These are phyloP conservation scores for Leccinellum albellum DNA, from an alignment of 768 basidiomycete genomes.

Conservation along the genomic window DNA sequence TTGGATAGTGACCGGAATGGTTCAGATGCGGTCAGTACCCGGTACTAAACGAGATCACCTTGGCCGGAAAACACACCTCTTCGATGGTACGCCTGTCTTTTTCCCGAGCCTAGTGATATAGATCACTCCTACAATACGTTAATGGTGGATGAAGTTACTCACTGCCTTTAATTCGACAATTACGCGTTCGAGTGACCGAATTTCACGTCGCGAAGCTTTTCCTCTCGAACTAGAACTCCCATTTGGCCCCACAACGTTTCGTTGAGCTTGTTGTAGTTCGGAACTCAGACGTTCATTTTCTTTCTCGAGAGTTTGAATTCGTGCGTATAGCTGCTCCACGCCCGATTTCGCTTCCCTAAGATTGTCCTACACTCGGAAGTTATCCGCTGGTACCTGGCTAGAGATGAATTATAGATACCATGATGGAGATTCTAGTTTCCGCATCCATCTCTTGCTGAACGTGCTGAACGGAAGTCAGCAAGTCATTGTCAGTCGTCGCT, in stretches of 20 bases:
- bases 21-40: too few species aligned
- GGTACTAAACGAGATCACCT: not conserved
- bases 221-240: not conserved
- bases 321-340: conserved; percentile 8
- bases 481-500: conserved; percentile 3
- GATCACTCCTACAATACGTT: not conserved
- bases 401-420: conserved; percentile 4
- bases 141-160: not conserved
- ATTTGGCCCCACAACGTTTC: not conserved
- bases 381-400: not conserved
- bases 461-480: not conserved
- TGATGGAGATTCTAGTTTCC: conserved; percentile 1
- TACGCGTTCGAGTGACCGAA: conserved; percentile 9
- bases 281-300: conserved; percentile 5
- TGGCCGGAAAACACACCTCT: conserved; percentile 5
- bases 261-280: not conserved
- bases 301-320: conserved; percentile 8
- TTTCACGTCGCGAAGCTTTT: conserved; percentile 1
- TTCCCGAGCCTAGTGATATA: conserved; percentile 6
- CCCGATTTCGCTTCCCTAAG: conserved; percentile 3
- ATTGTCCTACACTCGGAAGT: conserved; percentile 6
- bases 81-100: conserved; percentile 15
- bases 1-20: too few species aligned
- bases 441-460: not conserved
- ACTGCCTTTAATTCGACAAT: conserved; percentile 2